Evolutionary conservation across 768 basidiomycete species (phyloP), one percentile per base, ranked within the genome.

Genomic region (Mycena olivaceomarginata): DNA sequence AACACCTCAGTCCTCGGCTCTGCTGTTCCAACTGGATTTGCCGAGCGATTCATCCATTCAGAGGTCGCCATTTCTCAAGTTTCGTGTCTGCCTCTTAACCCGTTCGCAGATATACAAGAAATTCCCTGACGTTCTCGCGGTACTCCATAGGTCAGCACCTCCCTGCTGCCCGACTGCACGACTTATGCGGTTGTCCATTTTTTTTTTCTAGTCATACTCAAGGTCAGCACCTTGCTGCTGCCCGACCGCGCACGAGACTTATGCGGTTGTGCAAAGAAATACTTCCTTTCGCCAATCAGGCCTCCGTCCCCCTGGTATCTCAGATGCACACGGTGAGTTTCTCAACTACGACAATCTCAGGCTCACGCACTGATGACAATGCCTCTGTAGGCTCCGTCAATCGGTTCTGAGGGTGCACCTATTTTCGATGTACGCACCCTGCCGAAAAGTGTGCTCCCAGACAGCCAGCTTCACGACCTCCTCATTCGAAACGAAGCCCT

Each of bases 31-130:
- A 74, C 80, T 41, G 78, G 80, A 37, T 82, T 82, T 56, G 25
- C 80, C 0, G 81, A 82, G 67, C 74, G 81, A 65, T 82, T 64
- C 40, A 82, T 82, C 69, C 78, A 81, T 25, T 79, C 75, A 63
- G 80, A 84, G 81, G 82, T 74, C 40, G 12, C 39, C 12, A 64
- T 41, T 39, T 16, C 63, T 53, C 10, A 37, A 22, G 5, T 45
- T 20, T 67, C 46, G 7, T 59, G 18, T 16, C n/a, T 13, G n/a
- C 31, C 31, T 31, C 56, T 63, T 8, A 62, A n/a, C 37, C 39
- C 37, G 6, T 53, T 13, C 31, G 18, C 48, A 76, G 79, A 75
- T 80, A 63, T 78, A 74, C 72, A 81, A 80, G 31, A 79, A 66
- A 62, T 82, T 82, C 73, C 81, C 81, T 0, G 72, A 79, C 48